Percentiles rank a stretch among this genome's conserved stretches.
Conservation (phyloP, 495 filamentous ascomycete species). For the Penicillium ochrochloron region DNA sequence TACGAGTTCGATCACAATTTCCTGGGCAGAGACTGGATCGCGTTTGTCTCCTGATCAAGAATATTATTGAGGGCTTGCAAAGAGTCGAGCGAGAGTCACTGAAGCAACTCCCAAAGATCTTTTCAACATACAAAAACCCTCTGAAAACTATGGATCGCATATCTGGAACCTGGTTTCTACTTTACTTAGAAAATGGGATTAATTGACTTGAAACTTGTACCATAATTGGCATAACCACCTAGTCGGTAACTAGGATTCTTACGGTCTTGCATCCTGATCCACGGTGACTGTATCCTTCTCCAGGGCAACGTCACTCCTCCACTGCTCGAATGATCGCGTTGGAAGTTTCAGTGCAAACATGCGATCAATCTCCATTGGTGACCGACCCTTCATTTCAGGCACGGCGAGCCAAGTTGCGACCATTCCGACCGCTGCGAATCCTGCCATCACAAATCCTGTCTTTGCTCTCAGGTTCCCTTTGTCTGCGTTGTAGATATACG, state of each 20-base stretch:
- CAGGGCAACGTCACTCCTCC: slow-evolving; percentile 24
- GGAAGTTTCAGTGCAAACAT: slow-evolving; percentile 37
- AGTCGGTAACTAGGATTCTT: neutral
- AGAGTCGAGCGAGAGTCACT: no score
- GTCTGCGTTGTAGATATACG: slow-evolving; percentile 43
- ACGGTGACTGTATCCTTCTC: slow-evolving; percentile 4
- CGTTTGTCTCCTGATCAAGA: no score
- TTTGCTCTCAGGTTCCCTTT: slow-evolving; percentile 34
- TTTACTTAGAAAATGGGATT: no score
- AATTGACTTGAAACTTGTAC: no score
- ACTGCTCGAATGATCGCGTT: slow-evolving; percentile 29
- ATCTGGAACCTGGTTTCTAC: no score
- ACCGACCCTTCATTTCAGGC: slow-evolving; percentile 44
- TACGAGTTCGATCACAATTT: no score
- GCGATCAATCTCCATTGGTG: slow-evolving; percentile 39
- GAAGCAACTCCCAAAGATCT: no score
- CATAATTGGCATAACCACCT: no score
- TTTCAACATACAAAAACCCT: no score
- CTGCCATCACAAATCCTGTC: slow-evolving; percentile 41
- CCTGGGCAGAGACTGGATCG: no score
- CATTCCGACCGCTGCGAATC: slow-evolving; percentile 29
- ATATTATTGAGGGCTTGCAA: no score
- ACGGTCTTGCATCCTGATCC: neutral
- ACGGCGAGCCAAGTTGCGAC: slow-evolving; percentile 30
- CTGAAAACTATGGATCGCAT: no score